Evolutionary conservation across 2,329 filamentous ascomycete species (phyloP).

Genomic region (Aspergillus nomiae): DNA sequence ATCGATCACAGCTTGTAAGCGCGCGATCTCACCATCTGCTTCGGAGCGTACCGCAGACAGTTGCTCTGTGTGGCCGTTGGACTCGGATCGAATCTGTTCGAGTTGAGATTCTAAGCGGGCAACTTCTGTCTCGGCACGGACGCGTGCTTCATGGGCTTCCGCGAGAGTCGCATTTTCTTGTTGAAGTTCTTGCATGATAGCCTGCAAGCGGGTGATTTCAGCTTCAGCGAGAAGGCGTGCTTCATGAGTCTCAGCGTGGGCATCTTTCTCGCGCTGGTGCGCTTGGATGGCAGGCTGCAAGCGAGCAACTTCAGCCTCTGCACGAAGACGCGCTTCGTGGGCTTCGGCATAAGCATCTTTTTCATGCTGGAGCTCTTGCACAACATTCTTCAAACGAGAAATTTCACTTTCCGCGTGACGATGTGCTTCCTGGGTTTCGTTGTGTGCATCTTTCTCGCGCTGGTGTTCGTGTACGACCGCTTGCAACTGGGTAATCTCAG

Average conservation of each 20-base stretch:
- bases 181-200: slow-evolving; percentile 53
- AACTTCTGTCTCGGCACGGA: slow-evolving; percentile 19
- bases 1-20: slow-evolving; percentile 32
- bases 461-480: slow-evolving; percentile 54
- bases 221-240: slow-evolving; percentile 22
- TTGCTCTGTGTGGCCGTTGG: slow-evolving; percentile 19
- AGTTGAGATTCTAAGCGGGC: slow-evolving; percentile 17
- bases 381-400: slow-evolving; percentile 11
- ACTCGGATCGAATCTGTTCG: slow-evolving; percentile 18
- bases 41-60: slow-evolving; percentile 20
- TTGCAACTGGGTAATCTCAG: slow-evolving; percentile 28
- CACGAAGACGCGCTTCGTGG: slow-evolving; percentile 22
- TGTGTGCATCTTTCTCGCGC: slow-evolving; percentile 27
- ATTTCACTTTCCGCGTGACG: slow-evolving; percentile 20
- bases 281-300: slow-evolving; percentile 55
- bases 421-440: slow-evolving; percentile 16
- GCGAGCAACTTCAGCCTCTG: slow-evolving; percentile 28
- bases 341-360: slow-evolving; percentile 5
- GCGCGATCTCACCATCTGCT: slow-evolving; percentile 28
- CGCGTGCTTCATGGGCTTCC: slow-evolving; percentile 18
- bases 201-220: slow-evolving; percentile 31
- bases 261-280: slow-evolving; percentile 30
- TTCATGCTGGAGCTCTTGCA: slow-evolving; percentile 9
- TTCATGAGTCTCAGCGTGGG: slow-evolving; percentile 19
- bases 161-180: slow-evolving; percentile 27